phyloP scores from a whole-genome alignment of 2,329 filamentous ascomycete genomes.

The Clonostachys solani region DNA sequence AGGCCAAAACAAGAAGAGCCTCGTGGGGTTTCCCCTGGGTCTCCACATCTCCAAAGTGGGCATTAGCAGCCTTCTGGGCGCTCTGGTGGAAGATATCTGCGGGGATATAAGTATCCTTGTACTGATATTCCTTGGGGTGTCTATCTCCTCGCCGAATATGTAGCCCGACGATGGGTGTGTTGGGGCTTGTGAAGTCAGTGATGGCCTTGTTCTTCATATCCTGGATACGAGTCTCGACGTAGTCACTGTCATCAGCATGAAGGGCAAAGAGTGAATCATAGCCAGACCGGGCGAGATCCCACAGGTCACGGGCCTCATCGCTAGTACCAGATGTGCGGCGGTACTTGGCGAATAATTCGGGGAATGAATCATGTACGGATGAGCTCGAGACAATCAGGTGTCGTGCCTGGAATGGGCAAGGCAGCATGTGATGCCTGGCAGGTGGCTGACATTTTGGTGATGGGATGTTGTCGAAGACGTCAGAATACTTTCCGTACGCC shows the following conservation, averaged over 20 bases:
- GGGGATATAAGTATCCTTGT: slow-evolving; percentile 74
- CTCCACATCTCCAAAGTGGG: slow-evolving; percentile 18
- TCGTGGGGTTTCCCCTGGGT: slow-evolving; percentile 34
- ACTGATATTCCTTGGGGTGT: slow-evolving; percentile 74
- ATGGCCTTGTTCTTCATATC: slow-evolving; percentile 47
- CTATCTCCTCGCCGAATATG: slow-evolving; percentile 79
- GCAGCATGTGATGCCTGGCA: slow-evolving; percentile 70
- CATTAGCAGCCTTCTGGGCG: slow-evolving; percentile 47
- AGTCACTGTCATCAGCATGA: slow-evolving; percentile 57
- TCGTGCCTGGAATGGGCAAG: slow-evolving; percentile 71
- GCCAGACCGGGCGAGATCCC: slow-evolving; percentile 62
- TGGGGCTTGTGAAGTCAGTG: slow-evolving; percentile 31
- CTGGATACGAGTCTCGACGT: slow-evolving; percentile 55
- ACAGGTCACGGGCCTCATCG: slow-evolving; percentile 48
- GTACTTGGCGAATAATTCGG: slow-evolving; percentile 38
- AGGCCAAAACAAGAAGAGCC: slow-evolving; percentile 55
- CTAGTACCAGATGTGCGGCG: slow-evolving; percentile 13
- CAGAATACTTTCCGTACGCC: slow-evolving; percentile 72
- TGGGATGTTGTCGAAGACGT: slow-evolving; percentile 68
- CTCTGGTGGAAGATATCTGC: slow-evolving; percentile 61
- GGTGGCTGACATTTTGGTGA: slow-evolving; percentile 64
- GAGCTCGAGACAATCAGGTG: slow-evolving; percentile 72
- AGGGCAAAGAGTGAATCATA: slow-evolving; percentile 74
- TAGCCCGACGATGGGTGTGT: slow-evolving; percentile 52
- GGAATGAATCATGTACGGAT: slow-evolving; percentile 62